Evolutionary conservation across 352 stramenopile species (phyloP).

Genomic region (Globisporangium perplexum): DNA sequence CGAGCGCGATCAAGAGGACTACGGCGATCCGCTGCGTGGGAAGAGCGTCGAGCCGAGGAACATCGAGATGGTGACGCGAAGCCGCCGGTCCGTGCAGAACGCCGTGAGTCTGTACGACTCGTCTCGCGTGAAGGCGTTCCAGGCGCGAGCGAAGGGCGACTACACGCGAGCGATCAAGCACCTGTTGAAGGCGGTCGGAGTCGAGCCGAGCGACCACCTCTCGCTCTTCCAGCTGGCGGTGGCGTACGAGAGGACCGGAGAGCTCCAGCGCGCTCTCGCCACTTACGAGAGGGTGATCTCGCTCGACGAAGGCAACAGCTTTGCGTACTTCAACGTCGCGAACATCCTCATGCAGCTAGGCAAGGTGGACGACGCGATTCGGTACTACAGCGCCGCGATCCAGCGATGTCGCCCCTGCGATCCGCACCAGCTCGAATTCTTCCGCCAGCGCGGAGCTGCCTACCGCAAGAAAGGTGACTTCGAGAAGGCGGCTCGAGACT

Average conservation of each 20-base stretch:
- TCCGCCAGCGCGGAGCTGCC: constrained; percentile 41
- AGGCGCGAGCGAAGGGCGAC: constrained; percentile 41
- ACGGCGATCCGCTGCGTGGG: constrained; percentile 33
- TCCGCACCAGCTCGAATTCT: constrained; percentile 26
- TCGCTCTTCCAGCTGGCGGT: constrained; percentile 43
- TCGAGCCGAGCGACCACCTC: constrained; percentile 10
- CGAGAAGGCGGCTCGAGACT: constrained; percentile 57
- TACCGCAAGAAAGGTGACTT: constrained; percentile 56
- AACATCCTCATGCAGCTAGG: constrained; percentile 46
- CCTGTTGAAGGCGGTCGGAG: constrained; percentile 23
- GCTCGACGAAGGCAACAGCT: constrained; percentile 19
- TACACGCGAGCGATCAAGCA: constrained; percentile 35
- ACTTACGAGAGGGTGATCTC: constrained; percentile 32
- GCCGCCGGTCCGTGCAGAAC: constrained; percentile 20
- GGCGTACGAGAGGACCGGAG: constrained; percentile 38
- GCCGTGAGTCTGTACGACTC: constrained; percentile 34
- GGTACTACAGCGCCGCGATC: constrained; percentile 40
- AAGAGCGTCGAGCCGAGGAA: constrained; percentile 41
- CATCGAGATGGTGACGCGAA: constrained; percentile 14
- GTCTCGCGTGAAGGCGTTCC: constrained; percentile 33
- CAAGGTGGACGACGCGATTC: constrained; percentile 31
- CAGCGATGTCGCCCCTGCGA: constrained; percentile 13
- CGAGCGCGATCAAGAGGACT: constrained; percentile 38
- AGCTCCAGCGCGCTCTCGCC: constrained; percentile 20
- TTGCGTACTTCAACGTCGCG: constrained; percentile 48